Conservation (phyloP, 305 asterid species). For the Ruellia speciosa region DNA sequence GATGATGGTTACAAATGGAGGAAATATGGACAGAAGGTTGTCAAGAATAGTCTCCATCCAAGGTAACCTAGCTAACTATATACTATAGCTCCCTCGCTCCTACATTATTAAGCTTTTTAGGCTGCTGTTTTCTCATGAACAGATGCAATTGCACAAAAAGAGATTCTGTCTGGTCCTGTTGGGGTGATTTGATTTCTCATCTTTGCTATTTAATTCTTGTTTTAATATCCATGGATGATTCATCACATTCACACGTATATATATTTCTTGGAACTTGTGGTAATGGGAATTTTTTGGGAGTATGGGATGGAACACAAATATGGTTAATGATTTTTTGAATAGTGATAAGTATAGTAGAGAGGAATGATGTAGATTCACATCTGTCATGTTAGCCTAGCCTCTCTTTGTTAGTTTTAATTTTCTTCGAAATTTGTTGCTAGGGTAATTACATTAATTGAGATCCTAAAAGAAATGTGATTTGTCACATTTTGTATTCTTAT, state of each 20-base stretch:
- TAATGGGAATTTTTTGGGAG: background rate
- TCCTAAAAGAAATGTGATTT: no score
- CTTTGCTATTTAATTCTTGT: background rate
- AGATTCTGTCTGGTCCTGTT: no score
- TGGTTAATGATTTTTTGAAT: no score
- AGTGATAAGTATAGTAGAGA: no score
- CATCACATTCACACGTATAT: background rate
- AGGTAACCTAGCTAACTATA: slow-evolving; percentile 34
- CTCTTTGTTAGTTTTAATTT: no score
- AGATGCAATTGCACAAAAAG: background rate
- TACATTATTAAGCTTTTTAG: background rate
- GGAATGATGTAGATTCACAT: no score
- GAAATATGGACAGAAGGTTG: slow-evolving; percentile 91
- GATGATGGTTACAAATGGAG: slow-evolving; percentile 99
- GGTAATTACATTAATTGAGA: no score
- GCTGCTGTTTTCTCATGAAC: background rate
- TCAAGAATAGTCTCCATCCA: slow-evolving; percentile 93
- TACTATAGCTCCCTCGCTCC: background rate
- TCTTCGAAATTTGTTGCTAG: no score
- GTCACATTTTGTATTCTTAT: no score
- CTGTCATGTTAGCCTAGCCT: no score
- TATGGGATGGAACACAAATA: no score
- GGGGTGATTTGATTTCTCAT: background rate
- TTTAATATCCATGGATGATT: background rate
- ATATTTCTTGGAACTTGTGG: background rate